Evolutionary conservation across 306 rosid genomes (phyloP).

Genomic region (cucumber (Cucumis sativus)): Cucumber_9930_V3 NC_026661.2:16811501-16812000

Average conservation of each 20-base stretch:
- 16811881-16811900: neutral
- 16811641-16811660: neutral
- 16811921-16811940: neutral
- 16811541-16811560: neutral
- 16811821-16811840: constrained; percentile 54
- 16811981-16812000: neutral
- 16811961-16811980: neutral
- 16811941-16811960: neutral
- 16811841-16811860: constrained; percentile 46
- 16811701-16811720: neutral
- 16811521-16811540: constrained; percentile 21
- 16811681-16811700: neutral
- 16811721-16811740: constrained; percentile 47
- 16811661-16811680: neutral
- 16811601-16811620: neutral
- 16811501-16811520: constrained; percentile 59
- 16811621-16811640: neutral
- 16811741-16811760: constrained; percentile 32
- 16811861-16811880: constrained; percentile 11
- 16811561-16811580: neutral
- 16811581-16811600: constrained; percentile 11
- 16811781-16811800: constrained; percentile 41
- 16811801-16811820: constrained; percentile 31
- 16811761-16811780: constrained; percentile 36
- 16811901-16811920: neutral